Evolutionary conservation across 164 flowering plant species (phyloP).

Genomic region (Magnolia officinalis): DNA sequence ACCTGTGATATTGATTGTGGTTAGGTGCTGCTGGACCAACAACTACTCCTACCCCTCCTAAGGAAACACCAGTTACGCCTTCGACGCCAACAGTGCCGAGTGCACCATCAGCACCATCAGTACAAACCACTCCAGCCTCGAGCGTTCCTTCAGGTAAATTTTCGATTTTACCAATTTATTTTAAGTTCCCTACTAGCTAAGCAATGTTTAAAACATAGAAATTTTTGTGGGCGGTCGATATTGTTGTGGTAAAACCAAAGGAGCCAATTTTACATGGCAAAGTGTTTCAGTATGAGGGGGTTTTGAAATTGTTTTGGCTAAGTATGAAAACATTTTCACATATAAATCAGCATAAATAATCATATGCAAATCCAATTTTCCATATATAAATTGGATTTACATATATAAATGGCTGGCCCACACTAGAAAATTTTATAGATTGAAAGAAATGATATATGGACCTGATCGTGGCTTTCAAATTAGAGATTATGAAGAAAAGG

Average conservation of each 20-base stretch:
- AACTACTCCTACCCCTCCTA: constrained; percentile 15
- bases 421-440: neutral
- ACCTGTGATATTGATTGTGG: neutral
- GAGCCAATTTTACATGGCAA: too few relatives aligned
- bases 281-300: too few relatives aligned
- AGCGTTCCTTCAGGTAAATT: constrained; percentile 3
- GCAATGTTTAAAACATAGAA: neutral
- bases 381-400: too few relatives aligned
- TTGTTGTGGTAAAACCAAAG: too few relatives aligned
- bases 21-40: constrained; percentile 21
- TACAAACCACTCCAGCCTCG: neutral
- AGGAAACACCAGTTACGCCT: neutral
- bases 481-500: neutral
- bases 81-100: neutral
- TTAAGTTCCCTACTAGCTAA: neutral
- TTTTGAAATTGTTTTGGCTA: too few relatives aligned
- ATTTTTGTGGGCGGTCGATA: too few relatives aligned
- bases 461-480: neutral
- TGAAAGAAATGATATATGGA: neutral
- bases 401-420: too few relatives aligned
- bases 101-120: constrained; percentile 2
- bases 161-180: neutral
- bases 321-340: too few relatives aligned
- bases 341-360: too few relatives aligned
- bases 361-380: too few relatives aligned